Conservation (phyloP, 2,329 filamentous ascomycete genomes). For the Didymella pomorum region DNA sequence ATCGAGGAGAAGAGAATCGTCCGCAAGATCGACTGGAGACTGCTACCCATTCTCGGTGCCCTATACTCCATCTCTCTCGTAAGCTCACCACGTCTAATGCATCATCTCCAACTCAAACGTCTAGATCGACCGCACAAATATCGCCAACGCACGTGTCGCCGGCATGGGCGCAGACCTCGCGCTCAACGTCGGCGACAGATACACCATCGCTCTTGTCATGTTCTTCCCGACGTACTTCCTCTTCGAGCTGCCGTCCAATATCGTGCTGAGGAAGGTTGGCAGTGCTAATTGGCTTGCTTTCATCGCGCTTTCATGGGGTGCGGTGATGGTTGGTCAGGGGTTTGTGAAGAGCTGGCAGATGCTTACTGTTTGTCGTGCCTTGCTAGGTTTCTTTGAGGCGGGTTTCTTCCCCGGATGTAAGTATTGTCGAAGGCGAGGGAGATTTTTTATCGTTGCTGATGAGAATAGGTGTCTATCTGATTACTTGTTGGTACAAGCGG, state of each 20-base stretch:
- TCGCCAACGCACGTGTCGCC: constrained; percentile 37
- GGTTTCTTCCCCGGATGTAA: constrained; percentile 42
- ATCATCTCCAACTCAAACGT: background rate
- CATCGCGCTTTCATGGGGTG: constrained; percentile 37
- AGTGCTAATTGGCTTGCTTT: constrained; percentile 40
- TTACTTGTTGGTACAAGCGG: constrained; percentile 40
- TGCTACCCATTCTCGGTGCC: constrained; percentile 51
- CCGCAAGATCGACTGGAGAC: constrained; percentile 48
- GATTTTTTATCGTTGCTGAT: background rate
- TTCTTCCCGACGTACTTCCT: constrained; percentile 42
- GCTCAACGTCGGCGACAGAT: constrained; percentile 33
- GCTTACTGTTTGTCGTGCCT: constrained; percentile 30
- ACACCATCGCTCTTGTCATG: constrained; percentile 36
- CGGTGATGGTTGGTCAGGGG: constrained; percentile 39
- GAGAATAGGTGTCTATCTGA: constrained; percentile 25
- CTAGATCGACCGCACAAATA: constrained; percentile 18
- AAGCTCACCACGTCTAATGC: constrained; percentile 28
- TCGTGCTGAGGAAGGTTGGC: constrained; percentile 37
- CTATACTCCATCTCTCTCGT: constrained; percentile 51
- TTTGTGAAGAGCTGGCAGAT: constrained; percentile 37
- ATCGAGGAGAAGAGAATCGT: constrained; percentile 32
- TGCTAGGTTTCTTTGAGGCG: constrained; percentile 37
- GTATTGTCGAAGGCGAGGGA: too few relatives aligned
- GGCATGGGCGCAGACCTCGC: constrained; percentile 38
- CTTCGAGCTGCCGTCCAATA: constrained; percentile 36